Percentiles rank a stretch among this genome's conserved stretches.
Conservation (phyloP, 176 grass and related monocot species). For the Carex myosuroides region DNA sequence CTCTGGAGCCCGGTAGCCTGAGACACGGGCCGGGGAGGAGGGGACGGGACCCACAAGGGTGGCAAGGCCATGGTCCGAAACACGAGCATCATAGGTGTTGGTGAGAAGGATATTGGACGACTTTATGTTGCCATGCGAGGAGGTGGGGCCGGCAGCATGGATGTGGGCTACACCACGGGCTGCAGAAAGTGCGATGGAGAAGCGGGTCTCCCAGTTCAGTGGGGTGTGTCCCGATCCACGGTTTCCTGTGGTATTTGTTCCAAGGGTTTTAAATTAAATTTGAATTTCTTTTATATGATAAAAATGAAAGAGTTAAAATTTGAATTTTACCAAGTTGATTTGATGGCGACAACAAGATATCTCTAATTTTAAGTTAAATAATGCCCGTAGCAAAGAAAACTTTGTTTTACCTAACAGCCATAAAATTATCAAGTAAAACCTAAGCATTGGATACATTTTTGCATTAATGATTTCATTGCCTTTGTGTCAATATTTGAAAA, state of each 20-base stretch:
- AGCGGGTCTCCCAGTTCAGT: conserved; percentile 83
- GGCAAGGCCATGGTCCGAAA: conserved; percentile 91
- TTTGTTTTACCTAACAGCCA: neutral
- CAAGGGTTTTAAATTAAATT: neutral
- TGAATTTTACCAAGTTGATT: neutral
- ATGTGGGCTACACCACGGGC: conserved; percentile 68
- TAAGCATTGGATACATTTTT: conserved; percentile 1
- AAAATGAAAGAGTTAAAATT: neutral
- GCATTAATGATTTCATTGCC: neutral
- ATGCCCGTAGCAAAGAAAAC: neutral
- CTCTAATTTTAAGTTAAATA: neutral
- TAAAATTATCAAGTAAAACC: conserved; percentile 4
- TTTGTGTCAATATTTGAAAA: neutral
- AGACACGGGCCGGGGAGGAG: conserved; percentile 46
- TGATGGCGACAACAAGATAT: neutral
- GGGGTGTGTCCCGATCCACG: conserved; percentile 69
- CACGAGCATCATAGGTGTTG: conserved; percentile 67
- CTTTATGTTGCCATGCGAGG: conserved; percentile 98
- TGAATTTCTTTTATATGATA: neutral
- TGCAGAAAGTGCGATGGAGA: conserved; percentile 55
- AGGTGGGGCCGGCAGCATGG: conserved; percentile 49
- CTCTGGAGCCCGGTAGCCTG: conserved; percentile 92
- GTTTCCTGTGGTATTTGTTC: conserved; percentile 50
- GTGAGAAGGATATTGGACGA: conserved; percentile 97
- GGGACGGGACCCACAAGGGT: conserved; percentile 48